Percentiles rank a stretch among this genome's conserved stretches.
These are phyloP conservation scores for Phytophthora litchii DNA, from an alignment of 352 stramenopile genomes.

Conservation along the genomic window DNA sequence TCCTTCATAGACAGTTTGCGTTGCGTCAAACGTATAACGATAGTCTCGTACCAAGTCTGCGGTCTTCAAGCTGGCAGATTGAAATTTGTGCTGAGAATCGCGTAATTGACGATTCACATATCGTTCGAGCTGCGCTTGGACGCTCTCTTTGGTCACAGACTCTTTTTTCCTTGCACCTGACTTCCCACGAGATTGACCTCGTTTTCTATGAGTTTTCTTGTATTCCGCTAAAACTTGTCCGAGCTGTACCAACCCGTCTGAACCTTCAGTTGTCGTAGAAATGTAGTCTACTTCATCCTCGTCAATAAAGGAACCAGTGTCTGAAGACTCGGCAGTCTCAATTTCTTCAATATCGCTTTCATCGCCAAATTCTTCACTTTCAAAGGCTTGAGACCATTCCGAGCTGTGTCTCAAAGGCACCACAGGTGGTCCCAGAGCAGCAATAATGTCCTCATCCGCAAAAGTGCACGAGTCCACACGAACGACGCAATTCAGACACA, in stretches of 20 bases:
- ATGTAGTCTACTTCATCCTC: background rate
- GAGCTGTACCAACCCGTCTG: conserved; percentile 34
- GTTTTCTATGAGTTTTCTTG: background rate
- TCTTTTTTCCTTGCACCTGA: too few species aligned
- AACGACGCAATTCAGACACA: conserved; percentile 50
- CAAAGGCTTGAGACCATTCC: conserved; percentile 24
- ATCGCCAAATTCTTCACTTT: background rate
- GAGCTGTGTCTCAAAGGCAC: conserved; percentile 34
- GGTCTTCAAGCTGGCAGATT: conserved; percentile 16
- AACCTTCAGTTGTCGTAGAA: conserved; percentile 29
- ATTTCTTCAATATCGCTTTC: conserved; percentile 13
- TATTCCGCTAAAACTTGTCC: conserved; percentile 27
- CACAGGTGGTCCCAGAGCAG: conserved; percentile 45
- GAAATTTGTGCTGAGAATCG: conserved; percentile 35
- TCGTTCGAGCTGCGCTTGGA: conserved; percentile 34
- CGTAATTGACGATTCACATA: conserved; percentile 41
- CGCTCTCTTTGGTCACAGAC: conserved; percentile 11
- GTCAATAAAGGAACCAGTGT: background rate
- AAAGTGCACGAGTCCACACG: conserved; percentile 54
- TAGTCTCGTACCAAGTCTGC: conserved; percentile 45
- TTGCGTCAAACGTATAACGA: conserved; percentile 42
- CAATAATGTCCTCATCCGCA: conserved; percentile 49
- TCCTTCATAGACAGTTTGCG: conserved; percentile 35
- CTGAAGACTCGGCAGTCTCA: background rate
- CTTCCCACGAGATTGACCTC: background rate